A percentile compares a stretch with the other conserved stretches of the same genome.
These are phyloP conservation scores for Cladosporium sphaerospermum DNA, from an alignment of 2,329 filamentous ascomycete genomes.

Conservation along the genomic window DNA sequence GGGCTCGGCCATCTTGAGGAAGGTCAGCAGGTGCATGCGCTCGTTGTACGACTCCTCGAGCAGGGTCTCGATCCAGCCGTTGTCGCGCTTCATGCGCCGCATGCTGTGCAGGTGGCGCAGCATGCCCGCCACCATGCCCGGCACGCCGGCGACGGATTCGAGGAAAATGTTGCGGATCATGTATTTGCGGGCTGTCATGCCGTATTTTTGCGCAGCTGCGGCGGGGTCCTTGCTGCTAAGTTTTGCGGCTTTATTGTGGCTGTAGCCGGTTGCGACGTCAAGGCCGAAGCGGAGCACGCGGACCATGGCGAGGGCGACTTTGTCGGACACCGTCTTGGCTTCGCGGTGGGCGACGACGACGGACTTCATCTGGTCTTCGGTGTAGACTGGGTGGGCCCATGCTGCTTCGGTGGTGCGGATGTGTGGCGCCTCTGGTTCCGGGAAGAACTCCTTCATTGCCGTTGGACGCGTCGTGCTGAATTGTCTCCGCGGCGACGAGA, in stretches of 20 bases:
- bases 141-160: slow-evolving; percentile 89
- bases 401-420: slow-evolving; percentile 42
- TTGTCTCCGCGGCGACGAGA: slow-evolving; percentile 23
- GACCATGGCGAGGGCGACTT: slow-evolving; percentile 69
- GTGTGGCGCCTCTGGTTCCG: slow-evolving; percentile 37
- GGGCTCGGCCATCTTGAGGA: slow-evolving; percentile 83
- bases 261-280: slow-evolving; percentile 74
- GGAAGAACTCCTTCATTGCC: slow-evolving; percentile 42
- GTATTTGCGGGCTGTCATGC: slow-evolving; percentile 82
- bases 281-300: slow-evolving; percentile 71
- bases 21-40: slow-evolving; percentile 85
- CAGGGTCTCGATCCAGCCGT: slow-evolving; percentile 70
- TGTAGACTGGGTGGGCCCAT: slow-evolving; percentile 55
- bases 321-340: slow-evolving; percentile 67
- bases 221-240: slow-evolving; percentile 33
- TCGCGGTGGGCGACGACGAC: slow-evolving; percentile 72
- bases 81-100: slow-evolving; percentile 80
- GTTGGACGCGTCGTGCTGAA: slow-evolving; percentile 36
- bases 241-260: slow-evolving; percentile 55
- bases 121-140: slow-evolving; percentile 96
- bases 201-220: slow-evolving; percentile 56
- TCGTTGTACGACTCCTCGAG: slow-evolving; percentile 35
- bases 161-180: slow-evolving; percentile 81
- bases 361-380: slow-evolving; percentile 67
- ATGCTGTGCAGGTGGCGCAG: slow-evolving; percentile 80